These are phyloP conservation scores for Ajuga reptans DNA, from an alignment of 305 asterid species.

Conservation along the genomic window DNA sequence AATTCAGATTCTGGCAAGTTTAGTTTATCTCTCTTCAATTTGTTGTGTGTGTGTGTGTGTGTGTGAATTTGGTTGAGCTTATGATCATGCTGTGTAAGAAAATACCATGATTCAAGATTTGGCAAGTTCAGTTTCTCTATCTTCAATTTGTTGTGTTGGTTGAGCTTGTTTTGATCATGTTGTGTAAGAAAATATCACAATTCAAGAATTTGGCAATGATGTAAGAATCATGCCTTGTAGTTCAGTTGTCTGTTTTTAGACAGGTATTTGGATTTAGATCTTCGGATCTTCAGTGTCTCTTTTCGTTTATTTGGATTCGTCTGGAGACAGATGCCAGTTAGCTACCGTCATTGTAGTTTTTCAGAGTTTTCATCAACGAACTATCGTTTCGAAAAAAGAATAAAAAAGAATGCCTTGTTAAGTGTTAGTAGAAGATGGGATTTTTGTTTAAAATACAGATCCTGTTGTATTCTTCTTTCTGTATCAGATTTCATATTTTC, in stretches of 20 bases:
- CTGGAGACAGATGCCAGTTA: too few relatives aligned
- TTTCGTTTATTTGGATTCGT: too few relatives aligned
- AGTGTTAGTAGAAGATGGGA: neutral
- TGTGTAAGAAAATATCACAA: too few relatives aligned
- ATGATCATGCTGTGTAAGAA: neutral
- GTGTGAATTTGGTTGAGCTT: neutral
- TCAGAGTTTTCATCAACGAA: too few relatives aligned
- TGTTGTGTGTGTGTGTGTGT: neutral
- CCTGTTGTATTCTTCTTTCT: too few relatives aligned
- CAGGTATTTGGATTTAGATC: too few relatives aligned
- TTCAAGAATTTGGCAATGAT: neutral
- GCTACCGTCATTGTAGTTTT: too few relatives aligned
- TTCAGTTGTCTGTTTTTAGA: too few relatives aligned
- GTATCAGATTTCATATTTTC: too few relatives aligned
- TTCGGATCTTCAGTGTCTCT: too few relatives aligned
- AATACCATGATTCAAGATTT: slow-evolving; percentile 19
- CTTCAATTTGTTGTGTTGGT: neutral
- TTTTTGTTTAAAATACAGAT: neutral
- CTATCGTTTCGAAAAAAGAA: too few relatives aligned
- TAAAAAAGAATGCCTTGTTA: neutral
- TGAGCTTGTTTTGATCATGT: too few relatives aligned
- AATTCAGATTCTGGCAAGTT: neutral
- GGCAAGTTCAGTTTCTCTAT: slow-evolving; percentile 43
- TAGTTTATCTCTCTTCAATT: neutral
- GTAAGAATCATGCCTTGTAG: neutral